Evolutionary conservation across 495 filamentous ascomycete species (phyloP).

Genomic region (Aspergillus carlsbadensis): DNA sequence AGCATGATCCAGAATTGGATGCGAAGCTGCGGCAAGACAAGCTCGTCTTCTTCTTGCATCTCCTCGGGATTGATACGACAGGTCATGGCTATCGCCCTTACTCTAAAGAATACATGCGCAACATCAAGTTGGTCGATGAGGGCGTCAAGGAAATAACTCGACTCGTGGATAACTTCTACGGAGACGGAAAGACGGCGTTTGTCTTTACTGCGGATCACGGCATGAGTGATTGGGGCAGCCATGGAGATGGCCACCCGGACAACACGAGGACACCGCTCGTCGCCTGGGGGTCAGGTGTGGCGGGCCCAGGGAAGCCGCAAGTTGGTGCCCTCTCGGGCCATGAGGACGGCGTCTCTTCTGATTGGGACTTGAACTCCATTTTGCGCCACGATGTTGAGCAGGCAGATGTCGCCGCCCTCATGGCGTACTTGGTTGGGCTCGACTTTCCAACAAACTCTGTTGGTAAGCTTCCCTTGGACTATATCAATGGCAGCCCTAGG

Average conservation of each 20-base stretch:
- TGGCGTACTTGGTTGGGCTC: constrained; percentile 90
- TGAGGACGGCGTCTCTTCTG: constrained; percentile 85
- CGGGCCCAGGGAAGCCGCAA: constrained; percentile 60
- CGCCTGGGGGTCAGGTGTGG: constrained; percentile 91
- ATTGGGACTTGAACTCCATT: constrained; percentile 82
- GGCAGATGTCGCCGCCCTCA: constrained; percentile 92
- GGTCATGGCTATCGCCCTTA: constrained; percentile 90
- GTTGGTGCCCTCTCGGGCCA: constrained; percentile 68
- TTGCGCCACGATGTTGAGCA: constrained; percentile 88
- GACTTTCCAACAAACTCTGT: constrained; percentile 97
- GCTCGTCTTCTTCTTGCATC: constrained; percentile 92
- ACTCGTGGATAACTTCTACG: constrained; percentile 85
- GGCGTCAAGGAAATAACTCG: constrained; percentile 81
- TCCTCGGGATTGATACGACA: constrained; percentile 92
- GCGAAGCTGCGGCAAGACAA: constrained; percentile 76
- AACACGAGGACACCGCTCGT: constrained; percentile 95
- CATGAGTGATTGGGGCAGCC: constrained; percentile 98
- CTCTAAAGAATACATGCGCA: constrained; percentile 90
- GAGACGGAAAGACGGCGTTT: constrained; percentile 88
- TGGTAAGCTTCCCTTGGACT: constrained; percentile 85
- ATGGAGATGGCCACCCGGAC: constrained; percentile 96
- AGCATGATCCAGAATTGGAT: constrained; percentile 72
- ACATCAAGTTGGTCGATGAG: constrained; percentile 90
- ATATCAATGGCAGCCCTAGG: constrained; percentile 64
- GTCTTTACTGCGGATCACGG: constrained; percentile 98